Evolutionary conservation across 306 rosid genomes (phyloP), one percentile per base, ranked within the genome.

Genomic region (Cyamopsis tetragonoloba): DNA sequence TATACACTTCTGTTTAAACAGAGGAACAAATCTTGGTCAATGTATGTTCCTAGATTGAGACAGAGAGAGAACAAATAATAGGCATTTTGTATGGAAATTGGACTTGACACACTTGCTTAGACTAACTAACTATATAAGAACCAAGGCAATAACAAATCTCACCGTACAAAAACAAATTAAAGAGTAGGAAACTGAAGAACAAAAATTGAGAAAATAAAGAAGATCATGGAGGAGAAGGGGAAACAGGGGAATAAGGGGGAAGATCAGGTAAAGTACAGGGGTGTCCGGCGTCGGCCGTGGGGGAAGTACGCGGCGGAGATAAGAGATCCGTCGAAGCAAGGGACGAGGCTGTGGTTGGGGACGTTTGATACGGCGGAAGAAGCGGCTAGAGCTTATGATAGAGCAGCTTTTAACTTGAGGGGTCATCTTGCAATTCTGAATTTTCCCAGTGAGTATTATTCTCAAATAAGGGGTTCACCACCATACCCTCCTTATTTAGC

Each of bases 261-360:
- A 15, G 91, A n/a, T n/a, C n/a, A 82, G 35, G 85, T 74, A 28
- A 70, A 78, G 20, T 89, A 66, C 74, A 85, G 96, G 0, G 96
- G 96, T 0, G 96, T 87, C 3, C 27, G 96, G 17, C 48, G 87
- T 72, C 48, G 96, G 79, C 96, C 96, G 0, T 89, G 91, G 96
- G 96, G 96, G 54, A 89, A 89, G 80, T 89, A 81, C 1, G 96
- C 93, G 5, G 82, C 96, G n/a, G 95, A 87, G 82, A 89, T 89
- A 47, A 76, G 96, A 49, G 96, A 89, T 58, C 91, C 96, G 0
- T 51, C 91, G 0, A 87, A 74, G 79, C 91, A 85, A 57, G 93
- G 93, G 24, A 84, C 93, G n/a, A 79, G 93, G 66, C 41, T 58
- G 39, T 89, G 96, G 93, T 68, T 89, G n/a, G 96, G 96, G 15